Evolutionary conservation across 345 rosid genomes (phyloP).

Genomic region (Lumnitzera racemosa): DNA sequence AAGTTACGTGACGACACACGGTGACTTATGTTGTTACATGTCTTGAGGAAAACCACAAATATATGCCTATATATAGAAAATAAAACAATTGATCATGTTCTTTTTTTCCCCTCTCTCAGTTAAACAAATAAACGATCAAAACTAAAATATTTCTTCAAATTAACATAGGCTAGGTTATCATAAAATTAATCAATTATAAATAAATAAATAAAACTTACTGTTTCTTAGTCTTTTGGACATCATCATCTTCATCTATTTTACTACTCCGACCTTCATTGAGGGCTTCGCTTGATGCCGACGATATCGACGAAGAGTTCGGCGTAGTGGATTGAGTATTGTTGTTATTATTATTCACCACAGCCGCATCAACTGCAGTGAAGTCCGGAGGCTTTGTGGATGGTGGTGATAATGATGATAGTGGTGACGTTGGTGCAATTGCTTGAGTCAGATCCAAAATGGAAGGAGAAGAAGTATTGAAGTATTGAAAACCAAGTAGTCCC

Average conservation of each 20-base stretch:
- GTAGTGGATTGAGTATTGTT: constrained; percentile 47
- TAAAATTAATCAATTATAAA: not conserved
- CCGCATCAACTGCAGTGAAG: constrained; percentile 31
- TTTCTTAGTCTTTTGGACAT: constrained; percentile 36
- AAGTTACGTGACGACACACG: too few species aligned
- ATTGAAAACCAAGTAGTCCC: constrained; percentile 61
- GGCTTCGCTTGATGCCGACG: constrained; percentile 77
- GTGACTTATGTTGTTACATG: too few species aligned
- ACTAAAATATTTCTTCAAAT: too few species aligned
- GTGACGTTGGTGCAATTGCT: too few species aligned
- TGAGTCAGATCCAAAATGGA: constrained; percentile 20
- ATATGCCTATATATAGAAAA: too few species aligned
- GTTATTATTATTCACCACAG: constrained; percentile 18
- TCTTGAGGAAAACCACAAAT: too few species aligned
- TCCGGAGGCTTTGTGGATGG: constrained; percentile 15
- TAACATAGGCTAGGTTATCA: too few species aligned
- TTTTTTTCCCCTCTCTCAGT: too few species aligned
- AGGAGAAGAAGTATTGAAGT: constrained; percentile 23
- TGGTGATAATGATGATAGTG: constrained; percentile 3
- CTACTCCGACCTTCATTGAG: constrained; percentile 28
- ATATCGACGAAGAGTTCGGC: constrained; percentile 77
- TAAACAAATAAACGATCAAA: too few species aligned
- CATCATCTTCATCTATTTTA: constrained; percentile 21
- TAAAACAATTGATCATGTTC: too few species aligned
- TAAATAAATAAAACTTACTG: constrained; percentile 41